phyloP scores from a whole-genome alignment of 805 yeast genomes.

The Nakazawaea wyomingensis region DNA sequence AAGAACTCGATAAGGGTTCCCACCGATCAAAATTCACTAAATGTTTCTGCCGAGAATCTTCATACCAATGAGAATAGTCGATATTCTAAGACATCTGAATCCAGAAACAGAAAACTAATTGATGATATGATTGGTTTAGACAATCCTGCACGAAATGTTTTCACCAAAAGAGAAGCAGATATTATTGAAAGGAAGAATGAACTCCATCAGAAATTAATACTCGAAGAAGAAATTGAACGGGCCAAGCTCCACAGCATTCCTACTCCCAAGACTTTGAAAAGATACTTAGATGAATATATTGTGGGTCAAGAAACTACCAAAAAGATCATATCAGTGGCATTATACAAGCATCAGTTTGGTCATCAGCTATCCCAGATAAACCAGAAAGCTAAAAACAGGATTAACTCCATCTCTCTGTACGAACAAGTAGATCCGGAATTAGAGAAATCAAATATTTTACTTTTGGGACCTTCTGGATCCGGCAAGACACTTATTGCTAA shows the following conservation, averaged over 20 bases:
- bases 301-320: conserved; percentile 54
- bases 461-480: conserved; percentile 59
- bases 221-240: conserved; percentile 6
- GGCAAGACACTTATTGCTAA: conserved; percentile 56
- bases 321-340: conserved; percentile 56
- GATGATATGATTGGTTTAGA: no score
- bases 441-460: conserved; percentile 50
- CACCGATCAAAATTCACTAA: no score
- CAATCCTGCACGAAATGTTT: no score
- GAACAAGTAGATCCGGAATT: conserved; percentile 35
- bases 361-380: conserved; percentile 3
- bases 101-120: no score
- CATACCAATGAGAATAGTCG: no score
- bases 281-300: conserved; percentile 44
- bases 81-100: no score
- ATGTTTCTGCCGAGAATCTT: no score
- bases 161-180: no score
- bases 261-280: conserved; percentile 41
- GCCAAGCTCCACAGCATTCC: conserved; percentile 28
- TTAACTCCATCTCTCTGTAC: conserved; percentile 15
- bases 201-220: conserved; percentile 1
- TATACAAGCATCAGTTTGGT: conserved; percentile 44
- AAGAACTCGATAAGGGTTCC: conserved; percentile 11
- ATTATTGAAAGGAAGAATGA: no score
- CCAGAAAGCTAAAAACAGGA: not conserved